Evolutionary conservation across 2,329 filamentous ascomycete species (phyloP).

Genomic region (Neofusicoccum cordaticola): DNA sequence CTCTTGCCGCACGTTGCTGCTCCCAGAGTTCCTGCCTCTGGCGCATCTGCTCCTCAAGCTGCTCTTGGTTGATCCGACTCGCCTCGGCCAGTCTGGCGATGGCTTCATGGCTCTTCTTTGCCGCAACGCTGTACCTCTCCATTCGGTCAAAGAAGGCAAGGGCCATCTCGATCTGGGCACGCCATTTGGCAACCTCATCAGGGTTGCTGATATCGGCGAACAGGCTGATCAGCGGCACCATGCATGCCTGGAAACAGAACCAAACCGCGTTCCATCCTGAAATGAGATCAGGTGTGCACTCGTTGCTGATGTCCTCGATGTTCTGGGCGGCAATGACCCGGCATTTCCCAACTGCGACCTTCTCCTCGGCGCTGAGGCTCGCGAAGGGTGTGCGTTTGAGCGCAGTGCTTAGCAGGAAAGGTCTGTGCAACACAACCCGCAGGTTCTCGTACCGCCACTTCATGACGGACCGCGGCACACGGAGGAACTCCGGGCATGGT

Average conservation of each 20-base stretch:
- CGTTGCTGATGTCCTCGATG: constrained; percentile 68
- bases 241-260: constrained; percentile 77
- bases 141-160: constrained; percentile 44
- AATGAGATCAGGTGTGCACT: constrained; percentile 72
- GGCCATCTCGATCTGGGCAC: constrained; percentile 39
- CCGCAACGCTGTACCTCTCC: constrained; percentile 44
- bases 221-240: constrained; percentile 73
- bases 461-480: constrained; percentile 70
- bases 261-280: constrained; percentile 78
- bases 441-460: constrained; percentile 80
- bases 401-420: constrained; percentile 64
- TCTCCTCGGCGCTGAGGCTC: constrained; percentile 60
- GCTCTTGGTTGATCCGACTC: constrained; percentile 26
- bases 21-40: constrained; percentile 2
- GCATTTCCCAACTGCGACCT: constrained; percentile 66
- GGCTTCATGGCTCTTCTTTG: constrained; percentile 42
- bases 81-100: constrained; percentile 43
- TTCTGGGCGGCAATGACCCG: constrained; percentile 66
- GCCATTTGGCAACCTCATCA: constrained; percentile 42
- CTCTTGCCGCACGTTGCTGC: neutral
- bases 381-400: constrained; percentile 52
- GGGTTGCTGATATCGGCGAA: constrained; percentile 60
- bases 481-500: constrained; percentile 67
- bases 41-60: constrained; percentile 8
- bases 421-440: constrained; percentile 71